Base-by-base conservation (phyloP, 2,329 filamentous ascomycete genomes). In the Ambrosiella xylebori region DNA sequence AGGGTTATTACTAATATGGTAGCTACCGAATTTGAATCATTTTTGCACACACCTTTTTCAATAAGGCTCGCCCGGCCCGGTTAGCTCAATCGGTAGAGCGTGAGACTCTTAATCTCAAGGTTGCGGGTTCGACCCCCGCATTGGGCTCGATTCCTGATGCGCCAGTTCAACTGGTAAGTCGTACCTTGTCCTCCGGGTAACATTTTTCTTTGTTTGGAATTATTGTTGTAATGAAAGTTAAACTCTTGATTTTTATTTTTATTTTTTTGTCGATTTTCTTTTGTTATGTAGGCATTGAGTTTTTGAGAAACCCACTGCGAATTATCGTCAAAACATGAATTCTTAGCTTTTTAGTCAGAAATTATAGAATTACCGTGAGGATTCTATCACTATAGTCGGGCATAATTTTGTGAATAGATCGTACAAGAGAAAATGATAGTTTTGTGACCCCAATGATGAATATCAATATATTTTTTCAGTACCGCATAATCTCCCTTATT, bases 31-130 rank as follows among this genome's bases (percentile, higher is more conserved):
- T 41, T 11, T 11, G 39, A 41, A 4, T 41, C 2, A 4, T 11
- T 41, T 5, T n/a, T 41, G 40, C 40, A 12, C 40, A 41, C 1
- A 12, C n/a, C 11, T 7, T 41, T 41, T 3, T 47, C 12, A 47
- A 12, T 1, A 47, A 17, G 11, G 3, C 3, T 41, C 19, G 57
- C 41, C 60, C 53, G 49, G 74, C 75, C 75, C 71, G 75, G 76
- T 74, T 81, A 81, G 78, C 78, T 81, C 78, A 81, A 80, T 81
- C 77, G 77, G 77, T 82, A 84, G 80, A 84, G 80, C 80, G 80
- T 82, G 76, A 81, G 80, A 82, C 80, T 83, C 80, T 79, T 78
- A 78, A 70, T 70, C 69, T 69, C 67, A 70, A 70, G 68, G 69
- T 67, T 70, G 68, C 67, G 68, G 68, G 69, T 70, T 70, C 68